Evolutionary conservation across 495 filamentous ascomycete species (phyloP).

Genomic region (Hyaloscypha variabilis): DNA sequence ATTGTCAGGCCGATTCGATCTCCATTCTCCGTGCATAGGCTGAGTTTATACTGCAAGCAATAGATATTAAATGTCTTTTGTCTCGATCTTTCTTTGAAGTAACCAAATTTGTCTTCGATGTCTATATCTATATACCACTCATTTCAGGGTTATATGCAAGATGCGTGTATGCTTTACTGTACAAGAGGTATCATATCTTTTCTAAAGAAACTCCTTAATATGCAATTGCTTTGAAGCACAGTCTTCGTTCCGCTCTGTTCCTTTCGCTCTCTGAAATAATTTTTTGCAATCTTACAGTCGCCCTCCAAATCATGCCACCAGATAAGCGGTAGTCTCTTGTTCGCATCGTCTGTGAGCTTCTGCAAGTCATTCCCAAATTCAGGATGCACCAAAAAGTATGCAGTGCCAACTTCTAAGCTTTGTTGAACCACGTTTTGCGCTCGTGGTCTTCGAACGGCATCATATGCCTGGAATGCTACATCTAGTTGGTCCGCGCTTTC

Average conservation of each 20-base stretch:
- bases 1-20: too few species aligned
- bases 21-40: too few species aligned
- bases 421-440: slow-evolving; percentile 36
- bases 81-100: too few species aligned
- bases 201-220: too few species aligned
- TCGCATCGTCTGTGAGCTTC: slow-evolving; percentile 43
- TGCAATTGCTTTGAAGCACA: too few species aligned
- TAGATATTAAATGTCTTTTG: too few species aligned
- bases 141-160: too few species aligned
- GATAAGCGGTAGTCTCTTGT: slow-evolving; percentile 50
- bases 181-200: too few species aligned
- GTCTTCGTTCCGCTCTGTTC: background rate
- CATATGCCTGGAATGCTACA: slow-evolving; percentile 61
- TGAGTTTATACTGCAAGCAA: too few species aligned
- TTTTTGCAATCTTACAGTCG: slow-evolving; percentile 32
- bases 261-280: background rate
- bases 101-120: too few species aligned
- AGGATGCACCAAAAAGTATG: slow-evolving; percentile 40
- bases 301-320: slow-evolving; percentile 41
- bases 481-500: slow-evolving; percentile 38
- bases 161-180: too few species aligned
- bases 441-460: slow-evolving; percentile 55
- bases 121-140: too few species aligned
- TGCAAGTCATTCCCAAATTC: slow-evolving; percentile 45
- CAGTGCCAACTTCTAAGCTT: slow-evolving; percentile 36